Evolutionary conservation across 2,329 filamentous ascomycete species (phyloP), one percentile per base, ranked within the genome.

Genomic region (Calonectria pauciramosa): DNA sequence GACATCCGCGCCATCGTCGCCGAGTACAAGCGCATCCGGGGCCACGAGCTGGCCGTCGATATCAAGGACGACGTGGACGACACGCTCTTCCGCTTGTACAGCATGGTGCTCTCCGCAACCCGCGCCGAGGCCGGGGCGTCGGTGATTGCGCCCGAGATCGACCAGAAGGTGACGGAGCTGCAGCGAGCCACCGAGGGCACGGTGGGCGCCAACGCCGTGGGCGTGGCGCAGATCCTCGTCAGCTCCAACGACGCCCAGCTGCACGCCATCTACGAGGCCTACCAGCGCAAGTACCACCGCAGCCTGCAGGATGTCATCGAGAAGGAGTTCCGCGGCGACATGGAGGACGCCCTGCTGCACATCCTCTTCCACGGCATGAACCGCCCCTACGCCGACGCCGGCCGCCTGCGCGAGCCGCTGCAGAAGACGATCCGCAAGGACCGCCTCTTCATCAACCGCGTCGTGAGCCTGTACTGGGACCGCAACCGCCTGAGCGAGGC

Each of bases 321-420:
- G 72, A 83, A 84, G 75, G 83, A 84, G 70, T 84, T 85, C 74
- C 79, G 79, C 0, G 83, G 84, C 28, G 81, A 84, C 59, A 82
- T 83, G 80, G 82, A 84, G 64, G 83, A 85, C 9, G 82, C 80
- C 0, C 74, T 85, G 1, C 70, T 85, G 28, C 75, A 72, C 10
- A 84, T 85, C 51, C 76, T 85, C 0, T 76, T 77, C 4, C 76
- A 74, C 23, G 82, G 78, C 0, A 63, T 71, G 20, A 78, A 82
- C 66, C 68, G 78, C 0, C 82, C 81, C 0, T 70, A 75, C 2
- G 65, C 75, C 0, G 84, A 85, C 49, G 83, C 81, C 0, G 72
- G 68, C 18, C 74, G 81, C 5, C 67, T 85, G 1, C 63, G 77
- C 9, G 74, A 67, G 26, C 79, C 81, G 20, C 60, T 85, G n/a